Conservation (phyloP, 495 filamentous ascomycete species). For the Penicillium samsonianum region DNA sequence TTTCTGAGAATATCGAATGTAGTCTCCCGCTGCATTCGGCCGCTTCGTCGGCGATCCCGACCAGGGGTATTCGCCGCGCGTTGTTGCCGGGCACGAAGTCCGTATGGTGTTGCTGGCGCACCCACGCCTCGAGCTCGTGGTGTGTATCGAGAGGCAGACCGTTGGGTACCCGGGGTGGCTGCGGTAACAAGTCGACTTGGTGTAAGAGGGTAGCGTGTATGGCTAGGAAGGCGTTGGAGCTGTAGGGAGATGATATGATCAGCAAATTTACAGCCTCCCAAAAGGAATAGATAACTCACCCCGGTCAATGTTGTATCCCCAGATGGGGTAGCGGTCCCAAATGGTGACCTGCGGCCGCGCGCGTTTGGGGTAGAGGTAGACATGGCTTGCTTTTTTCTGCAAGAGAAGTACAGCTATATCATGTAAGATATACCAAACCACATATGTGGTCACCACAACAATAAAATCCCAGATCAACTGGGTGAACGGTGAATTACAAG, state of each 20-base stretch:
- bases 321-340: constrained; percentile 30
- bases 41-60: constrained; percentile 64
- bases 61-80: constrained; percentile 76
- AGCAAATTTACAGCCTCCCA: constrained; percentile 3
- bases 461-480: neutral
- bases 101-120: constrained; percentile 69
- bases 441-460: neutral
- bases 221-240: constrained; percentile 42
- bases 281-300: constrained; percentile 20
- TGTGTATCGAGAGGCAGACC: constrained; percentile 41
- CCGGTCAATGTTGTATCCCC: constrained; percentile 38
- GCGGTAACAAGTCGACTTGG: constrained; percentile 40
- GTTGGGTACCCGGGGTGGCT: constrained; percentile 37
- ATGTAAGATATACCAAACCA: neutral
- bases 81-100: constrained; percentile 69
- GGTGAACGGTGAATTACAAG: neutral
- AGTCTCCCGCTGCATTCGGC: constrained; percentile 70
- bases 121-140: constrained; percentile 36
- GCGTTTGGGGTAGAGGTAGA: constrained; percentile 44
- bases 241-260: constrained; percentile 9
- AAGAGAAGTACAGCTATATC: neutral
- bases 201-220: constrained; percentile 40
- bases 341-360: constrained; percentile 35
- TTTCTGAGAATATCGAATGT: constrained; percentile 69
- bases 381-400: neutral